Percentiles rank a stretch among this genome's conserved stretches.
These are phyloP conservation scores for Protostelium mycophagum DNA, from an alignment of 78 protist species.

Conservation along the genomic window DNA sequence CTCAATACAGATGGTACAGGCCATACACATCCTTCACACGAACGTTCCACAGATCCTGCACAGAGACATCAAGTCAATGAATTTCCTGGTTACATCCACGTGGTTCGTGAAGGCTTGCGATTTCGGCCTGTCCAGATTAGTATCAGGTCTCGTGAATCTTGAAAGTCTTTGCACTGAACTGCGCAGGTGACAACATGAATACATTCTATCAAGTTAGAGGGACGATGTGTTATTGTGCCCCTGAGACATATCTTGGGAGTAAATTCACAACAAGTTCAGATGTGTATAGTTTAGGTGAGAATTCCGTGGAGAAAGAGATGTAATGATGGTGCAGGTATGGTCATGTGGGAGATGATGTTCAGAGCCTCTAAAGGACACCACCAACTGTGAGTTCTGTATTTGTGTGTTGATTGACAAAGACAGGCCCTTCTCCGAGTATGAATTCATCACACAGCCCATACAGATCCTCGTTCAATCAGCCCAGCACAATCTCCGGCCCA, in stretches of 20 bases:
- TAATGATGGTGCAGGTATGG: too few species aligned
- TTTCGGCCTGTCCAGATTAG: conserved; percentile 55
- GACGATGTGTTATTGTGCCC: conserved; percentile 53
- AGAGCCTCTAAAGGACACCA: conserved; percentile 31
- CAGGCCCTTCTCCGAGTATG: neutral
- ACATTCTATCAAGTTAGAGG: conserved; percentile 57
- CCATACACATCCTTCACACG: conserved; percentile 27
- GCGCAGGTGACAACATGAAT: conserved; percentile 29
- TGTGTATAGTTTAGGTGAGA: conserved; percentile 45
- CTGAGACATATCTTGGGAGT: conserved; percentile 54
- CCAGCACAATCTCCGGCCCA: neutral
- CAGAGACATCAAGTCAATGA: conserved; percentile 46
- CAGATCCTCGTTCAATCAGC: neutral
- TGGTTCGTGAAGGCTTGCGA: conserved; percentile 31
- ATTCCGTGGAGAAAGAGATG: conserved; percentile 53
- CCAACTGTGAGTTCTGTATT: conserved; percentile 1
- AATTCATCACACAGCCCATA: neutral
- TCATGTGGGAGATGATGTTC: conserved; percentile 62
- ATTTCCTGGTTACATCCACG: conserved; percentile 30
- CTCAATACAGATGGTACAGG: conserved; percentile 26
- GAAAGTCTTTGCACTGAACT: neutral
- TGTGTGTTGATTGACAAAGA: neutral
- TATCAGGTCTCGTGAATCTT: conserved; percentile 27
- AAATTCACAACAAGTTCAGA: conserved; percentile 37
- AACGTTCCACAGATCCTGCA: conserved; percentile 55